These are phyloP conservation scores for Setaria italica DNA, from an alignment of 202 grass and related monocot genomes.

Conservation along the genomic window DNA sequence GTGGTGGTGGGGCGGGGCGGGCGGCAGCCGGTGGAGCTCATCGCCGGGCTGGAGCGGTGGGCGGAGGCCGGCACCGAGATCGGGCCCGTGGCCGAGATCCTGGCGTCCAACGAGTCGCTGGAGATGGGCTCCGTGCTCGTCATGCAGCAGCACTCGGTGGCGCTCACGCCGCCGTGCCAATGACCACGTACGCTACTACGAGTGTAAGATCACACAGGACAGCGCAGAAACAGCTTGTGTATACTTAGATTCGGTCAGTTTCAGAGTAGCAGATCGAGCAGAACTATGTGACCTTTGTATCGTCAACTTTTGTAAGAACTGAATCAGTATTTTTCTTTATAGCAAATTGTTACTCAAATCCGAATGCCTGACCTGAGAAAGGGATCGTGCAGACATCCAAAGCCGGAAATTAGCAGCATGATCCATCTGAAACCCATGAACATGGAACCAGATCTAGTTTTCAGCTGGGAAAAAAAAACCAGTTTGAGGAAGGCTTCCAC, in stretches of 20 bases:
- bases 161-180: neutral
- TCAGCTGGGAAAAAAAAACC: no score
- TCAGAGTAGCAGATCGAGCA: neutral
- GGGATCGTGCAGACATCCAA: no score
- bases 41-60: conserved; percentile 61
- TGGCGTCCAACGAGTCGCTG: conserved; percentile 68
- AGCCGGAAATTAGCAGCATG: no score
- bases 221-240: conserved; percentile 50
- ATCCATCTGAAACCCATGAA: no score
- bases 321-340: neutral
- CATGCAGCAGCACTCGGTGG: conserved; percentile 72
- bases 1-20: conserved; percentile 66
- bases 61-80: conserved; percentile 62
- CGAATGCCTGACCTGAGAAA: no score
- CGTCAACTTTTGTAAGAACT: neutral
- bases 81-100: conserved; percentile 65
- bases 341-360: no score
- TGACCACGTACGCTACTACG: neutral
- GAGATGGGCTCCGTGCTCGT: conserved; percentile 82
- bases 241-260: conserved; percentile 40
- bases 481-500: no score
- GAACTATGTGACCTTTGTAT: neutral
- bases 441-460: no score
- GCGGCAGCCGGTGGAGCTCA: conserved; percentile 43
- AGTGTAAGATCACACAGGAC: conserved; percentile 14